Conservation (phyloP, 1,284 basidiomycete species). For the Apiotrichum sp. region DNA sequence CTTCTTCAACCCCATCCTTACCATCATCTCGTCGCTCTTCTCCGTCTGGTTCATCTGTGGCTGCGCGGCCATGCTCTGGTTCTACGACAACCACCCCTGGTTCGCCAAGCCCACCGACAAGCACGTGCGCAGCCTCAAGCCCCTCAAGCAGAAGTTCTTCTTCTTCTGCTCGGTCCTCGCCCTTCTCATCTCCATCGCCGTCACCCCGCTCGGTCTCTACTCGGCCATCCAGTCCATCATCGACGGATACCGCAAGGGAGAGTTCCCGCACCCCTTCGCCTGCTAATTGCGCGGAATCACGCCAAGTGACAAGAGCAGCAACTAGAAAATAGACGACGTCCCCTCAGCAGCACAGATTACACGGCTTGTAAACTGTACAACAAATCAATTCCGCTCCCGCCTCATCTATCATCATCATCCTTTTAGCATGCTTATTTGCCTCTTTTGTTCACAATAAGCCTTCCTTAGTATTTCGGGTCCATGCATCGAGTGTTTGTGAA, state of each 20-base stretch:
- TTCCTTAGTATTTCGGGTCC: not conserved
- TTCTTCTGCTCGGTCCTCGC: constrained; percentile 13
- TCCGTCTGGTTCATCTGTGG: constrained; percentile 41
- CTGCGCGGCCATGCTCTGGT: constrained; percentile 35
- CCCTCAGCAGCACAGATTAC: not conserved
- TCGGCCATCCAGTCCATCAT: constrained; percentile 36
- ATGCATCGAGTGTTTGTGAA: not conserved
- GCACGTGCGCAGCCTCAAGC: constrained; percentile 11
- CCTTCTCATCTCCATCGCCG: constrained; percentile 28
- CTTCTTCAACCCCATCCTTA: constrained; percentile 44
- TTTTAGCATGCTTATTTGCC: constrained; percentile 1
- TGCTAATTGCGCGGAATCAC: constrained; percentile 19
- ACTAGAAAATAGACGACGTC: no score
- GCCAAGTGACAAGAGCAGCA: no score
- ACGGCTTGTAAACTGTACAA: constrained; percentile 1
- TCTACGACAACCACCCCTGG: constrained; percentile 28
- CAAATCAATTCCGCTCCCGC: not conserved
- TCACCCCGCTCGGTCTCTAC: constrained; percentile 41
- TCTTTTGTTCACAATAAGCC: not conserved
- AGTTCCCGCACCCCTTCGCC: constrained; percentile 36
- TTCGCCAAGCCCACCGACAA: constrained; percentile 20
- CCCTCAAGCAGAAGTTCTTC: constrained; percentile 21
- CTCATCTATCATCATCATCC: not conserved
- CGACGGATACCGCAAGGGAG: constrained; percentile 30
- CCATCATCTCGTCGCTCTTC: constrained; percentile 39